Evolutionary conservation across 1,284 basidiomycete genomes (phyloP).

Genomic region (Austroboletus novae-zelandiae): DNA sequence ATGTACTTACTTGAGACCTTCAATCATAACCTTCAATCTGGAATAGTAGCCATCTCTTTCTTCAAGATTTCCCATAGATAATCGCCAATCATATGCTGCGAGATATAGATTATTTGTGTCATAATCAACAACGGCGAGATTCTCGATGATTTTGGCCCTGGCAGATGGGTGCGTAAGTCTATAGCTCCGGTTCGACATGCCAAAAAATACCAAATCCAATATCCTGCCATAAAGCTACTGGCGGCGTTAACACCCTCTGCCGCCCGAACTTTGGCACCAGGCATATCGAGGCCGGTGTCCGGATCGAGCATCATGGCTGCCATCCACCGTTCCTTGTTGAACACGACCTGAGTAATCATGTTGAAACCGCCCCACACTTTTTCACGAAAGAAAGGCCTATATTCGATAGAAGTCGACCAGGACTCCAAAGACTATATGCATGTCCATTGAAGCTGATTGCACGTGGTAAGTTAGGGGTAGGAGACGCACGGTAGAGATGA

Average conservation of each 20-base stretch:
- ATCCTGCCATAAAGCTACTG: slow-evolving; percentile 89
- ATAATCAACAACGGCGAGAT: slow-evolving; percentile 88
- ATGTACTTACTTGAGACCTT: slow-evolving; percentile 68
- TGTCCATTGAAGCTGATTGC: neutral
- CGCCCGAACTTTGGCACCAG: slow-evolving; percentile 86
- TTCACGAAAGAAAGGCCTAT: slow-evolving; percentile 78
- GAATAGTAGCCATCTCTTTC: slow-evolving; percentile 93
- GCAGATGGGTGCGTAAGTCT: neutral
- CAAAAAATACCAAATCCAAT: slow-evolving; percentile 82
- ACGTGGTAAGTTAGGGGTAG: neutral
- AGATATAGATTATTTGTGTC: slow-evolving; percentile 88
- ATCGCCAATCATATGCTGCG: slow-evolving; percentile 88
- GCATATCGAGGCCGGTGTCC: slow-evolving; percentile 88
- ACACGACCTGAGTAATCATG: slow-evolving; percentile 85
- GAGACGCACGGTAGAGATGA: slow-evolving; percentile 65
- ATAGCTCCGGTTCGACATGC: neutral
- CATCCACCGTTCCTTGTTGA: slow-evolving; percentile 88
- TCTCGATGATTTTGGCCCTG: slow-evolving; percentile 92
- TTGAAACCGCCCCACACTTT: slow-evolving; percentile 85
- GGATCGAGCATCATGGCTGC: slow-evolving; percentile 89
- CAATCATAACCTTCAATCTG: slow-evolving; percentile 81
- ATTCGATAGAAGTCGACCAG: slow-evolving; percentile 81
- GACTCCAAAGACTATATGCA: slow-evolving; percentile 68
- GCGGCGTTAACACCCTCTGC: slow-evolving; percentile 92
- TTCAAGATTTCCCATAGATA: slow-evolving; percentile 91